phyloP scores from a whole-genome alignment of 2,329 filamentous ascomycete genomes.

The Sarocladium oryzae region DNA sequence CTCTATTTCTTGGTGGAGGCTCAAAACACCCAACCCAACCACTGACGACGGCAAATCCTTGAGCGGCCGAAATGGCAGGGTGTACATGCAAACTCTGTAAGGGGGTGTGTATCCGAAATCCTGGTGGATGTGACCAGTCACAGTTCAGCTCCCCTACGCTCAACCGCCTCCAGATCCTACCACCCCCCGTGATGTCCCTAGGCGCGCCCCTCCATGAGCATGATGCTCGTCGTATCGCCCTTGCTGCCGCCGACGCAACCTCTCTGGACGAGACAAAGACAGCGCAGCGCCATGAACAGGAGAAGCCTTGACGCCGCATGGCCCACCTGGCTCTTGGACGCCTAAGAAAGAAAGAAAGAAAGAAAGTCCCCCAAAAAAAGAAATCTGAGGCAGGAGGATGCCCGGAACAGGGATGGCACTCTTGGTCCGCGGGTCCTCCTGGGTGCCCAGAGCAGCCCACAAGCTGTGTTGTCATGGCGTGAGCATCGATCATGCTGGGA shows the following conservation, averaged over 20 bases:
- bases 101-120: not conserved
- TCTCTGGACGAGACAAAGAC: not conserved
- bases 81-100: not conserved
- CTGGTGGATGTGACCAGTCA: not conserved
- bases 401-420: constrained; percentile 6
- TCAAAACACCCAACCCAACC: not conserved
- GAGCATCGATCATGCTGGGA: constrained; percentile 2
- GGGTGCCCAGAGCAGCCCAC: not conserved
- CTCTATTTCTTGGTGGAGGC: too few species aligned
- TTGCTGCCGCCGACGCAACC: constrained; percentile 2
- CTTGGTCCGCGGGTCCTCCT: not conserved
- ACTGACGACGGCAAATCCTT: not conserved
- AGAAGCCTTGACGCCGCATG: constrained; percentile 2
- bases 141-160: not conserved
- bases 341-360: too few species aligned
- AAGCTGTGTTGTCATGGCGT: constrained; percentile 5
- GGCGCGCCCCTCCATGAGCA: not conserved
- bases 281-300: not conserved
- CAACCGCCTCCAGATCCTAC: not conserved
- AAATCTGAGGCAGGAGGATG: not conserved
- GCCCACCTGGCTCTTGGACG: too few species aligned
- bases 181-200: too few species aligned
- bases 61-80: too few species aligned
- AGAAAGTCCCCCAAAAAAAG: not conserved
- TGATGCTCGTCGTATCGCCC: constrained; percentile 1